These are phyloP conservation scores for Trichoderma sp. DNA, from an alignment of 2,329 filamentous ascomycete genomes.

Conservation along the genomic window DNA sequence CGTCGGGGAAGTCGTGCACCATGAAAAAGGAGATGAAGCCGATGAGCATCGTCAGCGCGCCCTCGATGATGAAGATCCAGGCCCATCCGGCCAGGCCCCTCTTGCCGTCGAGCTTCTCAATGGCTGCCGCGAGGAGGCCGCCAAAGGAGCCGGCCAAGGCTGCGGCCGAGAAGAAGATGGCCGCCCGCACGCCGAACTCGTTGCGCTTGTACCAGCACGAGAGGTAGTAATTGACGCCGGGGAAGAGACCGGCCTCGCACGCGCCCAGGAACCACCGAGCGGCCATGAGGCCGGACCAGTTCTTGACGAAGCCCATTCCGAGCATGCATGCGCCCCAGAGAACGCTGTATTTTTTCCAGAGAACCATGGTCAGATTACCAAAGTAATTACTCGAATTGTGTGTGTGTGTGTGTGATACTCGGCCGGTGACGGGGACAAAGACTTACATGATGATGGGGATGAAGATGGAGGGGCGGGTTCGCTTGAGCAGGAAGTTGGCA, in stretches of 20 bases:
- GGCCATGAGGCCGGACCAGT: constrained; percentile 66
- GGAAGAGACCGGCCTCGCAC: constrained; percentile 74
- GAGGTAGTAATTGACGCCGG: constrained; percentile 77
- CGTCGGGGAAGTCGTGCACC: constrained; percentile 80
- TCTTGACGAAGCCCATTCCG: constrained; percentile 67
- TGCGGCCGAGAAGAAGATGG: constrained; percentile 82
- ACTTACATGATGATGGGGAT: constrained; percentile 77
- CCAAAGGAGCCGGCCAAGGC: constrained; percentile 78
- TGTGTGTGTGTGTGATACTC: background rate
- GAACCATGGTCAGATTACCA: constrained; percentile 30
- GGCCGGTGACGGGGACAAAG: background rate
- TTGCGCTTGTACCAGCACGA: constrained; percentile 81
- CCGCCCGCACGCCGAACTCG: constrained; percentile 78
- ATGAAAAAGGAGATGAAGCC: constrained; percentile 73
- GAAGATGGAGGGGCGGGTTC: constrained; percentile 73
- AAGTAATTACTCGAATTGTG: background rate
- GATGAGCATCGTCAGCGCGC: constrained; percentile 68
- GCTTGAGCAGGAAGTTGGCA: constrained; percentile 80
- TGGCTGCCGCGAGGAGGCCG: constrained; percentile 71
- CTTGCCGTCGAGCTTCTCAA: constrained; percentile 68
- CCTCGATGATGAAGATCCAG: constrained; percentile 72
- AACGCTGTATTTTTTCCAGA: constrained; percentile 45
- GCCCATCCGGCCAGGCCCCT: constrained; percentile 60
- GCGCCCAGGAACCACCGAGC: constrained; percentile 73
- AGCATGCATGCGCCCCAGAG: constrained; percentile 70